Conservation (phyloP, 495 filamentous ascomycete species). For the Trichoderma reesei region DNA sequence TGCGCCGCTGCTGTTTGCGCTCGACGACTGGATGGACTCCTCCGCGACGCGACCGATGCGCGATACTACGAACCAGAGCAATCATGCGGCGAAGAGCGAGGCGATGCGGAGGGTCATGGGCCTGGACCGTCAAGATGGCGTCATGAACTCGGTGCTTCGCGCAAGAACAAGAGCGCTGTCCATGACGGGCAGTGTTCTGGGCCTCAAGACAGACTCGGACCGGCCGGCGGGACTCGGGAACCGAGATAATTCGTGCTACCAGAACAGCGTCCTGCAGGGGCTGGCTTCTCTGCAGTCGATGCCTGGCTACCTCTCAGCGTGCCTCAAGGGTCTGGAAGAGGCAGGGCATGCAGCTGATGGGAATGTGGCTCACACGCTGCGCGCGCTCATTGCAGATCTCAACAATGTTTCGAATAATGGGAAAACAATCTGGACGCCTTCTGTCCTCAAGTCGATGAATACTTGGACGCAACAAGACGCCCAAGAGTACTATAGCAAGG, state of each 20-base stretch:
- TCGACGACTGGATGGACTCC: constrained; percentile 41
- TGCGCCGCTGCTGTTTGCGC: constrained; percentile 45
- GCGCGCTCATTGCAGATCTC: constrained; percentile 53
- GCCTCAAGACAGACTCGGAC: constrained; percentile 23
- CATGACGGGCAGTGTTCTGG: constrained; percentile 35
- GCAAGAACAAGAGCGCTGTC: constrained; percentile 37
- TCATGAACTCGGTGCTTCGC: constrained; percentile 27
- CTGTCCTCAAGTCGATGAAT: constrained; percentile 73
- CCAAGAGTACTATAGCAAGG: constrained; percentile 90
- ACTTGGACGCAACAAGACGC: constrained; percentile 97
- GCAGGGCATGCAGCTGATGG: constrained; percentile 18
- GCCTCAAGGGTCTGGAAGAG: constrained; percentile 22
- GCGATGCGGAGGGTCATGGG: constrained; percentile 58
- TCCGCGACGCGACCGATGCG: constrained; percentile 21
- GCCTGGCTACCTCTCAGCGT: constrained; percentile 36
- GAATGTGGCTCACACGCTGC: constrained; percentile 41
- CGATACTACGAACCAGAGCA: constrained; percentile 16
- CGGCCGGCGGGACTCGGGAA: constrained; percentile 77
- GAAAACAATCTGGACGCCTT: constrained; percentile 64
- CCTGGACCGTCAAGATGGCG: constrained; percentile 40
- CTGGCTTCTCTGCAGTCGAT: constrained; percentile 67
- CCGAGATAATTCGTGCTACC: constrained; percentile 90
- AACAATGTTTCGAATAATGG: constrained; percentile 59
- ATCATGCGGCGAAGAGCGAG: constrained; percentile 55
- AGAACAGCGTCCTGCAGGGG: constrained; percentile 89